Evolutionary conservation across 495 filamentous ascomycete species (phyloP).

Genomic region (Penicillium manginii): DNA sequence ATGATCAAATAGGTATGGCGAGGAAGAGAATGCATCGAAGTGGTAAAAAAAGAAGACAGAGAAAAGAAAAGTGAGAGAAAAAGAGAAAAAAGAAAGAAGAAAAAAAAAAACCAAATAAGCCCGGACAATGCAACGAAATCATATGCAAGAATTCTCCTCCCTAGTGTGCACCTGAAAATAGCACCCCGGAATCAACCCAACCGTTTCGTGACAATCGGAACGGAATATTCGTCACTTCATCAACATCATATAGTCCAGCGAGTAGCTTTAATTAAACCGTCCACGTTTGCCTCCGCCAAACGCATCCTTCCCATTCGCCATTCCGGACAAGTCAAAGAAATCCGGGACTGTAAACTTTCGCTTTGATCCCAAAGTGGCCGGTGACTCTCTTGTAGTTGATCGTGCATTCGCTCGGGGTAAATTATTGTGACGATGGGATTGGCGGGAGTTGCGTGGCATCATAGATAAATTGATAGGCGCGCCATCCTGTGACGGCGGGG

Average conservation of each 20-base stretch:
- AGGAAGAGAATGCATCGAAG: conserved; percentile 21
- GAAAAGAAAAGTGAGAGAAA: neutral
- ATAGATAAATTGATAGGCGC: conserved; percentile 56
- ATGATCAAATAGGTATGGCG: conserved; percentile 13
- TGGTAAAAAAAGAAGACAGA: conserved; percentile 14
- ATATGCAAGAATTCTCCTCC: conserved; percentile 44
- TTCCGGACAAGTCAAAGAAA: conserved; percentile 76
- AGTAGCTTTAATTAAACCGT: conserved; percentile 57
- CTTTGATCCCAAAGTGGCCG: conserved; percentile 71
- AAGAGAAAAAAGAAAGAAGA: conserved; percentile 11
- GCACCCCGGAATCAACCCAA: conserved; percentile 31
- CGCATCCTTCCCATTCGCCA: conserved; percentile 67
- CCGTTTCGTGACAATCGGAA: conserved; percentile 45
- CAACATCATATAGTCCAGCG: conserved; percentile 38
- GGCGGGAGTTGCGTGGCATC: conserved; percentile 54
- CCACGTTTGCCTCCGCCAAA: conserved; percentile 73
- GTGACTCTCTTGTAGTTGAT: conserved; percentile 40
- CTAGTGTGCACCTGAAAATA: conserved; percentile 45
- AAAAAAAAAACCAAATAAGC: conserved; percentile 10
- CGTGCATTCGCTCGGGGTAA: conserved; percentile 47
- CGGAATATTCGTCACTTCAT: conserved; percentile 44
- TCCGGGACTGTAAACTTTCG: conserved; percentile 76
- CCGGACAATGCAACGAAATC: conserved; percentile 20
- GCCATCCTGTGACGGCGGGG: conserved; percentile 36
- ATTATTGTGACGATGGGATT: conserved; percentile 53